Evolutionary conservation across 805 yeast species (phyloP).

Genomic region (Candida odintsovae): DNA sequence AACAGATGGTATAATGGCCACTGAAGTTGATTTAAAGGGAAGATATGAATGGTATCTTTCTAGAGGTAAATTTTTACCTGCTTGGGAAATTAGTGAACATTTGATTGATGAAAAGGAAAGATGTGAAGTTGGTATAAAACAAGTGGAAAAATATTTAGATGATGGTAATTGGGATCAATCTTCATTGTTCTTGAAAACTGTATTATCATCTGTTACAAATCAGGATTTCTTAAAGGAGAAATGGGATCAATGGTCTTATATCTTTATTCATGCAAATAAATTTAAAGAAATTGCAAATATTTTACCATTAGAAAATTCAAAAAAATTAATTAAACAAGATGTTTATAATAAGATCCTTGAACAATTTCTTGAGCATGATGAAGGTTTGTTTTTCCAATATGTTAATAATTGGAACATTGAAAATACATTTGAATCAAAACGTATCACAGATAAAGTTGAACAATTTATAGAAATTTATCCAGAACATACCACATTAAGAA

Average conservation of each 20-base stretch:
- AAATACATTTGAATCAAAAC: slow-evolving; percentile 43
- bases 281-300: slow-evolving; percentile 40
- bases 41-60: slow-evolving; percentile 67
- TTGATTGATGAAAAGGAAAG: slow-evolving; percentile 46
- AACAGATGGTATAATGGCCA: slow-evolving; percentile 71
- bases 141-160: slow-evolving; percentile 36
- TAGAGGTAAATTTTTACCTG: slow-evolving; percentile 49
- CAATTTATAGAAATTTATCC: slow-evolving; percentile 1
- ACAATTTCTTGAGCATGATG: slow-evolving; percentile 9
- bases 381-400: slow-evolving; percentile 33
- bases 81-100: slow-evolving; percentile 72
- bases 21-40: slow-evolving; percentile 65
- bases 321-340: slow-evolving; percentile 24
- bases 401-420: slow-evolving; percentile 21
- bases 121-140: slow-evolving; percentile 53
- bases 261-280: slow-evolving; percentile 44
- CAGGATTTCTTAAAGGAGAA: slow-evolving; percentile 29
- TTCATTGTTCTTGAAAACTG: slow-evolving; percentile 39
- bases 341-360: slow-evolving; percentile 43
- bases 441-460: slow-evolving; percentile 39
- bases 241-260: slow-evolving; percentile 64
- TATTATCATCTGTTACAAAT: slow-evolving; percentile 26
- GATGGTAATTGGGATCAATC: slow-evolving; percentile 51
- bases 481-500: slow-evolving; percentile 31
- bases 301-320: slow-evolving; percentile 44